A percentile compares a stretch with the other conserved stretches of the same genome.
Evolutionary conservation across 441 rosid species (phyloP).

Genomic region (Gossypium lobatum): DNA sequence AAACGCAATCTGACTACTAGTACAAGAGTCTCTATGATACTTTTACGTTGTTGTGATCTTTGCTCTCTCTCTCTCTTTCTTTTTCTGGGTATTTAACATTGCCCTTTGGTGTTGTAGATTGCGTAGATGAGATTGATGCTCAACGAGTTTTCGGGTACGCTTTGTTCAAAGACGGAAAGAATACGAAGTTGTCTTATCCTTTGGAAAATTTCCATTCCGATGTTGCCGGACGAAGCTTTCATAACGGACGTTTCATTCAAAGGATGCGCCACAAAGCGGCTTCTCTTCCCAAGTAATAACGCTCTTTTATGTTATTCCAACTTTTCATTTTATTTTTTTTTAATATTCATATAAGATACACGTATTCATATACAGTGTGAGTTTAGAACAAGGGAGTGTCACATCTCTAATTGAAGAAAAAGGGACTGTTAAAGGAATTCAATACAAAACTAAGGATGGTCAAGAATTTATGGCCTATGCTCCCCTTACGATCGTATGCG

Average conservation of each 20-base stretch:
- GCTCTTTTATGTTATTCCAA: background rate
- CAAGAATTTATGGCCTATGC: constrained; percentile 6
- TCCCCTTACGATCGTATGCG: constrained; percentile 20
- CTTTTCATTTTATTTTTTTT: background rate
- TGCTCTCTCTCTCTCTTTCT: background rate
- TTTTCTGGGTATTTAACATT: background rate
- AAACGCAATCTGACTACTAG: too few species aligned
- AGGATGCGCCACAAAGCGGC: constrained; percentile 20
- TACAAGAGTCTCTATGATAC: too few species aligned
- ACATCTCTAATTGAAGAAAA: constrained; percentile 18
- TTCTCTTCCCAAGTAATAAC: constrained; percentile 17
- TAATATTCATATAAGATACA: background rate
- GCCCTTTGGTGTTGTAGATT: constrained; percentile 8
- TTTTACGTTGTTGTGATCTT: background rate
- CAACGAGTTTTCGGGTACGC: constrained; percentile 22
- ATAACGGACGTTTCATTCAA: constrained; percentile 22
- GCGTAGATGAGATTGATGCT: constrained; percentile 21
- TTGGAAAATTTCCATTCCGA: constrained; percentile 13
- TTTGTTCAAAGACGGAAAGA: constrained; percentile 17
- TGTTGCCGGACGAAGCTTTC: constrained; percentile 21
- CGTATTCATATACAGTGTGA: background rate
- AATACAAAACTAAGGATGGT: constrained; percentile 12
- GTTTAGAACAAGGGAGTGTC: constrained; percentile 15
- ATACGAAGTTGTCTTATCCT: constrained; percentile 11
- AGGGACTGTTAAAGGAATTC: constrained; percentile 14